Evolutionary conservation across 306 rosid species (phyloP), one percentile per base, ranked within the genome.

Genomic region (Trifolium subterraneum): DNA sequence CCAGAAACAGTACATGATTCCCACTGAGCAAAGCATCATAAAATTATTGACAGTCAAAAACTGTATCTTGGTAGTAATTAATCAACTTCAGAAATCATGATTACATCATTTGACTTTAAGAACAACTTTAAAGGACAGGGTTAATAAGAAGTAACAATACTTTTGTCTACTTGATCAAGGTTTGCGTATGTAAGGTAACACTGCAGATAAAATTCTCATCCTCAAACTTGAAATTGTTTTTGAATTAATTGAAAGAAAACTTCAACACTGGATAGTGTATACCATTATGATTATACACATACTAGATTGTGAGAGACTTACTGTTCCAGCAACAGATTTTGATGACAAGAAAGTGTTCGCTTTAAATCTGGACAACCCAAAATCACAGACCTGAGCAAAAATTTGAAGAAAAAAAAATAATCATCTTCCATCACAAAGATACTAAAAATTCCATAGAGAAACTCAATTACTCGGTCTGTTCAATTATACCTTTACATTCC

Each of bases 241-340:
- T 5, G 3, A 73, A 42, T 13, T 15, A 58, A 31, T 8, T 22
- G 31, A n/a, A 68, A 69, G 55, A 69, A 51, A 77, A 70, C 64
- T 20, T 48, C 29, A 61, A 70, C 25, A 33, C 65, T 23, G 36
- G 25, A 50, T 33, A 35, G 35, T 70, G 56, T 11, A 71, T 42
- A 48, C n/a, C 11, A 42, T 55, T 41, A 72, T 72, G 56, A 71
- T n/a, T 7, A 48, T 45, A 72, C 31, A 70, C 22, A 71, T 33
- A 51, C 39, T 58, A 39, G 56, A 64, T 58, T 51, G 68, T 14
- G 47, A 60, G 55, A 82, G 80, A 86, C 85, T 73, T 84, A 91
- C 98, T 10, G 98, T 93, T 81, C 98, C 98, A 16, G 96, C 96
- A 35, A 93, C 96, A 55, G 98, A 91, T 84, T 93, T 93, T 2